Conservation (phyloP, 1,139 yeast species). For the Pneumocystis carinii region DNA sequence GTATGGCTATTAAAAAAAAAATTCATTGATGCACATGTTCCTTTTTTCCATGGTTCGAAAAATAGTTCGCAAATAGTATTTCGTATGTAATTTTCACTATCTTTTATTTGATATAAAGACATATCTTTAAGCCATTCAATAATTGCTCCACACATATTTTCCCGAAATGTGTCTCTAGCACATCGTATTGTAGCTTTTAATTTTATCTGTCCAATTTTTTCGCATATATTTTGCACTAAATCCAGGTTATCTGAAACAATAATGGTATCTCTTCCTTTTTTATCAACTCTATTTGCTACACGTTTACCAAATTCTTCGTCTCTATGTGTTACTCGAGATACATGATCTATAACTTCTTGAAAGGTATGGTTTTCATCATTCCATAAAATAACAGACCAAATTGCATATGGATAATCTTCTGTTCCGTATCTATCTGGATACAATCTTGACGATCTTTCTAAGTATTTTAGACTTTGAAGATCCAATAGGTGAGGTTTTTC, state of each 20-base stretch:
- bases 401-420: constrained; percentile 28
- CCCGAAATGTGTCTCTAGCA: constrained; percentile 57
- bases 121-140: constrained; percentile 50
- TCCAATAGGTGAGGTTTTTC: constrained; percentile 14
- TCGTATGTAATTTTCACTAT: constrained; percentile 35
- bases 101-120: constrained; percentile 40
- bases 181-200: constrained; percentile 53
- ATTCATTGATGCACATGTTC: constrained; percentile 15
- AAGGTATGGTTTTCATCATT: constrained; percentile 69
- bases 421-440: constrained; percentile 12
- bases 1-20: not conserved
- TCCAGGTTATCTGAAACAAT: constrained; percentile 40
- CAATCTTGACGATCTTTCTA: constrained; percentile 1
- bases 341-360: constrained; percentile 55
- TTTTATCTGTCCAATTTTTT: constrained; percentile 42
- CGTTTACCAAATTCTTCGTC: constrained; percentile 54
- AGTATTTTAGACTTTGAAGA: constrained; percentile 2
- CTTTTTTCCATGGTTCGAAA: constrained; percentile 38
- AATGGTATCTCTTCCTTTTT: constrained; percentile 55
- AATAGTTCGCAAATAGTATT: constrained; percentile 43
- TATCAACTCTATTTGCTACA: constrained; percentile 53
- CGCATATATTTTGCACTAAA: constrained; percentile 40
- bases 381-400: constrained; percentile 48
- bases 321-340: constrained; percentile 50
- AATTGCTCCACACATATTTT: constrained; percentile 66